Percentiles rank a stretch among this genome's conserved stretches.
Conservation (phyloP, 352 stramenopile species). For the Phytophthora sojae region DNA sequence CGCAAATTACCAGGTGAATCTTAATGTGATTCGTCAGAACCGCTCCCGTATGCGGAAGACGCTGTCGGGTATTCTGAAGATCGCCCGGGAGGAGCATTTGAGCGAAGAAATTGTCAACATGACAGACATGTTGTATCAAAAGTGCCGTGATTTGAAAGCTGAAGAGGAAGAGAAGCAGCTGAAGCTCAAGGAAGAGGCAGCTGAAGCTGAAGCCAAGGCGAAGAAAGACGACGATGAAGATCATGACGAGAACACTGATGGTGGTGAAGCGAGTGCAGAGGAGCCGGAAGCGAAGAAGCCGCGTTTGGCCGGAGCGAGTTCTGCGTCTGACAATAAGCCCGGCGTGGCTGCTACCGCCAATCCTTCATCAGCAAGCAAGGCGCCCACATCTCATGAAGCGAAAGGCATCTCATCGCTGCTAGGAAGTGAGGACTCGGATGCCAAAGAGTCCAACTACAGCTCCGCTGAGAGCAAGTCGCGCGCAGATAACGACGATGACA, state of each 20-base stretch:
- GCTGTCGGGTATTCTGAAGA: constrained; percentile 62
- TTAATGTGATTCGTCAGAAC: constrained; percentile 55
- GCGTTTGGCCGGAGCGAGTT: constrained; percentile 21
- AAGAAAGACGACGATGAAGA: constrained; percentile 32
- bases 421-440: constrained; percentile 41
- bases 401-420: constrained; percentile 50
- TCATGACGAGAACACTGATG: constrained; percentile 16
- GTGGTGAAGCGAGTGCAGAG: constrained; percentile 25
- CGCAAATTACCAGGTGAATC: constrained; percentile 69
- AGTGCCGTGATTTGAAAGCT: constrained; percentile 58
- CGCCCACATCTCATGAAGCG: constrained; percentile 25
- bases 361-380: constrained; percentile 10
- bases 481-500: constrained; percentile 39
- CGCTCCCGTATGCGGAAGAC: constrained; percentile 60
- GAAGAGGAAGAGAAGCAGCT: constrained; percentile 56
- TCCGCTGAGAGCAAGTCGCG: constrained; percentile 32
- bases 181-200: constrained; percentile 38
- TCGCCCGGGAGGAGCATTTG: constrained; percentile 66
- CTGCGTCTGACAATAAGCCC: constrained; percentile 13
- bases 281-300: constrained; percentile 51
- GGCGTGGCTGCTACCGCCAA: not conserved
- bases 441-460: constrained; percentile 30
- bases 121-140: constrained; percentile 62
- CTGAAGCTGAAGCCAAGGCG: constrained; percentile 30
- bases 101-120: constrained; percentile 60